Evolutionary conservation across 2,329 filamentous ascomycete species (phyloP).

Genomic region (Coniochaeta sp.): DNA sequence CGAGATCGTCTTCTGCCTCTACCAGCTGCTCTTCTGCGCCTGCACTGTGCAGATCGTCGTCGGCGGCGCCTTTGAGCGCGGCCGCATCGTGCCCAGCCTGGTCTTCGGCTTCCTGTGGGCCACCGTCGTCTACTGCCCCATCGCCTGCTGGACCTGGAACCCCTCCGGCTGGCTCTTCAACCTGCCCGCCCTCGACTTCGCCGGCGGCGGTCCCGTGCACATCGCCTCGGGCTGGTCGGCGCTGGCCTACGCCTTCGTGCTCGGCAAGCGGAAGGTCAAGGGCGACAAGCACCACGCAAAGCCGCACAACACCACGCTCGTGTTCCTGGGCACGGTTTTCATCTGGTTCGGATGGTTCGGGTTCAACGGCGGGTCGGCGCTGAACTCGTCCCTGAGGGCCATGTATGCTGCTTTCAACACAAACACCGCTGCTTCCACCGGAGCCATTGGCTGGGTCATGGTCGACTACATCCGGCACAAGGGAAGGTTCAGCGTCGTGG

Average conservation of each 20-base stretch:
- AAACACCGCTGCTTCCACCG: conserved; percentile 47
- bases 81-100: conserved; percentile 44
- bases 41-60: conserved; percentile 57
- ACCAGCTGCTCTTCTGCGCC: conserved; percentile 56
- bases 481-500: conserved; percentile 41
- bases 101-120: conserved; percentile 53
- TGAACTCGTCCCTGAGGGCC: conserved; percentile 42
- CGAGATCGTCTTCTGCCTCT: conserved; percentile 60
- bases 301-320: conserved; percentile 55
- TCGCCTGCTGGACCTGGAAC: conserved; percentile 63
- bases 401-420: conserved; percentile 52
- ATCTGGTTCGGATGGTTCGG: conserved; percentile 59
- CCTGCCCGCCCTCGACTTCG: conserved; percentile 51
- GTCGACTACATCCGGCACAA: conserved; percentile 40
- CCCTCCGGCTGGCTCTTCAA: conserved; percentile 57
- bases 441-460: conserved; percentile 39
- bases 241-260: conserved; percentile 54
- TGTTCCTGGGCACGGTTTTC: conserved; percentile 55
- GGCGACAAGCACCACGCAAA: conserved; percentile 40
- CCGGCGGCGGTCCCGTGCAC: conserved; percentile 56
- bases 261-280: conserved; percentile 48
- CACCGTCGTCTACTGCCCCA: conserved; percentile 55
- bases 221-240: conserved; percentile 56
- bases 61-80: conserved; percentile 50
- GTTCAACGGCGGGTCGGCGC: conserved; percentile 42